Conservation (phyloP, 2,329 filamentous ascomycete genomes). For the Parafenestella ontariensis region DNA sequence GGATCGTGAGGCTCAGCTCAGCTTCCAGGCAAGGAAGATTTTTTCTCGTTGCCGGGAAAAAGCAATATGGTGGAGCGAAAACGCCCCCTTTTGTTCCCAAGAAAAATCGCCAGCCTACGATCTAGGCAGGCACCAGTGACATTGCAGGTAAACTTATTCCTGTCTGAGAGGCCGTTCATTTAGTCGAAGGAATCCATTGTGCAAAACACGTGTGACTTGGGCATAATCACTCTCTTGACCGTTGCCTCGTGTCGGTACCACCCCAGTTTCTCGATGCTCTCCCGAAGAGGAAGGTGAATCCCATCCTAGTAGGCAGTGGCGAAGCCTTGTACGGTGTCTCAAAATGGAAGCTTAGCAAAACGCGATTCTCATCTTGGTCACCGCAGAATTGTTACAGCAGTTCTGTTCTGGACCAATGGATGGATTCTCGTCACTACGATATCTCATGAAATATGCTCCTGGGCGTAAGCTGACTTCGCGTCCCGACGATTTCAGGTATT, state of each 20-base stretch:
- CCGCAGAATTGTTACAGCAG: background rate
- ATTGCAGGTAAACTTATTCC: background rate
- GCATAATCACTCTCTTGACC: too few relatives aligned
- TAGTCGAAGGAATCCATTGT: background rate
- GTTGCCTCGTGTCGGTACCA: too few relatives aligned
- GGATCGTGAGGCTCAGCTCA: constrained; percentile 1
- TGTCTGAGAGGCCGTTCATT: background rate
- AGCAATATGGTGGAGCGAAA: background rate
- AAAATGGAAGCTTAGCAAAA: background rate
- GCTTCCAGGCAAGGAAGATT: background rate
- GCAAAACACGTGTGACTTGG: background rate
- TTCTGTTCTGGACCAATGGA: background rate
- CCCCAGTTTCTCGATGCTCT: too few relatives aligned
- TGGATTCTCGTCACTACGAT: background rate
- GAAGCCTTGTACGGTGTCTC: background rate
- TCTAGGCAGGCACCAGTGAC: background rate
- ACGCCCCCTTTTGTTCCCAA: background rate
- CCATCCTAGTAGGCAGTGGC: background rate
- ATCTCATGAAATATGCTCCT: background rate
- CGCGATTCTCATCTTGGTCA: background rate
- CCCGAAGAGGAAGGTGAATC: background rate
- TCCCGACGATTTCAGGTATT: background rate
- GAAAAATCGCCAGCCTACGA: background rate
- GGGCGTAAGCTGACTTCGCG: background rate
- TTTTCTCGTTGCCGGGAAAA: background rate